These are phyloP conservation scores for Hymenoscyphus fraxineus DNA, from an alignment of 2,329 filamentous ascomycete species.

Conservation along the genomic window DNA sequence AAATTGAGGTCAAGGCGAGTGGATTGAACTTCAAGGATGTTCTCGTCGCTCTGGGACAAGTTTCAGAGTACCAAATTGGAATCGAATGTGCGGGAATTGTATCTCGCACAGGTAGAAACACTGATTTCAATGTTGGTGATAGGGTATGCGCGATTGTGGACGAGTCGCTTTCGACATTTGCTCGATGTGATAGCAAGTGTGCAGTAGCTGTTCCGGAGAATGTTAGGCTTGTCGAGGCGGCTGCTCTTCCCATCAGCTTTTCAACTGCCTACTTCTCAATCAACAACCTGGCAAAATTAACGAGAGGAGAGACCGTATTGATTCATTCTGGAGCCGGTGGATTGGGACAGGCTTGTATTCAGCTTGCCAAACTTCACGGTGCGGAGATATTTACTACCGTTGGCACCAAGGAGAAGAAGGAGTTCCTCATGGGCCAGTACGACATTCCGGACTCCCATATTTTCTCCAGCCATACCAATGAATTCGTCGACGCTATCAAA, in stretches of 20 bases:
- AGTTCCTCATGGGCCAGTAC: constrained; percentile 28
- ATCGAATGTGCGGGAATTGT: constrained; percentile 9
- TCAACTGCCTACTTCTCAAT: constrained; percentile 25
- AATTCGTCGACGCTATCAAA: constrained; percentile 35
- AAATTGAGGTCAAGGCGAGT: constrained; percentile 12
- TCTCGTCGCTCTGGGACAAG: constrained; percentile 23
- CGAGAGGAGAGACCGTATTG: constrained; percentile 29
- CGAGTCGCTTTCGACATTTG: constrained; percentile 22
- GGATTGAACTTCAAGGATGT: constrained; percentile 22
- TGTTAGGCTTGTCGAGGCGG: constrained; percentile 17
- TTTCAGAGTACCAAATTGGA: constrained; percentile 18
- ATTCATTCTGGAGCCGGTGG: constrained; percentile 35
- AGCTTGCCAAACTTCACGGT: constrained; percentile 27
- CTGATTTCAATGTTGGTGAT: constrained; percentile 2
- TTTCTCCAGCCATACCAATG: constrained; percentile 37
- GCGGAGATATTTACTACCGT: constrained; percentile 34
- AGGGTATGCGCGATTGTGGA: constrained; percentile 21
- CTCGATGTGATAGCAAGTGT: not conserved
- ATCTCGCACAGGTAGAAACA: not conserved
- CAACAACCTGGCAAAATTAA: constrained; percentile 17
- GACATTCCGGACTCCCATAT: constrained; percentile 39
- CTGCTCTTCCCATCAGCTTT: constrained; percentile 23
- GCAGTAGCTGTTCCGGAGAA: constrained; percentile 16
- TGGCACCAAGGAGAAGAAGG: constrained; percentile 29
- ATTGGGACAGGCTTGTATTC: constrained; percentile 34